Conservation (phyloP, 345 rosid genomes). For the Salix suchowensis region DNA sequence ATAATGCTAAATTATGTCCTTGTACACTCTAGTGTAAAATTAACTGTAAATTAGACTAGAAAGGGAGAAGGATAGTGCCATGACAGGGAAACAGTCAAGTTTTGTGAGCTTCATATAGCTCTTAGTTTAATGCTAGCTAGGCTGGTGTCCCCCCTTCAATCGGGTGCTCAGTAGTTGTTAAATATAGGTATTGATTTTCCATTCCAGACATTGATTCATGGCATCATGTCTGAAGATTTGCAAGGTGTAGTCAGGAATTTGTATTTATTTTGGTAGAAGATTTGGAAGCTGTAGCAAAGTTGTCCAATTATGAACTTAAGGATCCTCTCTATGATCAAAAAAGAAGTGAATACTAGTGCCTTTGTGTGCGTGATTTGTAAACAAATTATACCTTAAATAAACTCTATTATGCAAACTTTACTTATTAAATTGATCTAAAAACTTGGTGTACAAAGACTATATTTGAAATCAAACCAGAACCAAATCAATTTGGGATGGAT, state of each 20-base stretch:
- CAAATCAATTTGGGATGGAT: too few species aligned
- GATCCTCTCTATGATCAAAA: too few species aligned
- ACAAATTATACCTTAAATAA: too few species aligned
- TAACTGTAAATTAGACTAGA: constrained; percentile 22
- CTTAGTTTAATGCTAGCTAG: not conserved
- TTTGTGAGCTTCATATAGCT: constrained; percentile 11
- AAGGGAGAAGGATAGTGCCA: not conserved
- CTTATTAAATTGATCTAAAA: too few species aligned
- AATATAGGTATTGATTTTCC: not conserved
- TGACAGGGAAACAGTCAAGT: not conserved
- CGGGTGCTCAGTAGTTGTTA: not conserved
- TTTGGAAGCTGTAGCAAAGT: not conserved
- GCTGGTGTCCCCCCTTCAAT: not conserved
- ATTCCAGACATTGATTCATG: not conserved
- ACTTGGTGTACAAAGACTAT: too few species aligned
- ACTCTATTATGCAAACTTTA: too few species aligned
- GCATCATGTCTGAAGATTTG: not conserved
- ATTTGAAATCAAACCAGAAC: too few species aligned
- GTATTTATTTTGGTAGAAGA: too few species aligned
- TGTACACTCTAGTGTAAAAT: constrained; percentile 16
- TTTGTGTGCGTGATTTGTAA: too few species aligned
- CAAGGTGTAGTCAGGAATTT: too few species aligned
- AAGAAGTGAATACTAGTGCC: too few species aligned
- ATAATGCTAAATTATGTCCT: constrained; percentile 1
- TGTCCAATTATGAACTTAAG: too few species aligned